Base-by-base conservation (phyloP, 805 yeast species). In the Candida lessepsii region DNA sequence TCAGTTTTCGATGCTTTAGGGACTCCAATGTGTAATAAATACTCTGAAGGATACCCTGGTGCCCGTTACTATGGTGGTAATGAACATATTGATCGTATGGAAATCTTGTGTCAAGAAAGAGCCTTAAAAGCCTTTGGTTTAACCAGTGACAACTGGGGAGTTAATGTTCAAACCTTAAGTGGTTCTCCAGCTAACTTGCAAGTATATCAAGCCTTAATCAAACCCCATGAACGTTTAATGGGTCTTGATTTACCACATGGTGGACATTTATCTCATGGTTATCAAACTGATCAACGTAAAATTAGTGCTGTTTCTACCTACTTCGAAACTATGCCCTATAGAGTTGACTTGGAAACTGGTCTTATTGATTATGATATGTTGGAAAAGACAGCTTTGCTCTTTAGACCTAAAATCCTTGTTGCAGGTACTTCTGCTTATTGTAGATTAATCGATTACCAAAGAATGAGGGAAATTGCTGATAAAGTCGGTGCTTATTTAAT, bases 11-110 rank as follows among this genome's bases (percentile, higher is more conserved):
- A 91, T 61, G 80, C 88, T 36, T 75, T 91, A 57, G 98, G 98
- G 50, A 85, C 96, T 19, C 96, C 87, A 61, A 88, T 91, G 96
- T 90, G 86, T 66, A 91, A 91, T 78, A 91, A 91, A 73, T 91
- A 91, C 71, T 89, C 97, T 9, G 99, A 91, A 69, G 98, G 98
- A 49, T 91, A 91, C 69, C 99, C 99, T 29, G 96, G 96, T 51
- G 96, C 89, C 48, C 81, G 99, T 65, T 91, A 91, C 73, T 91
- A 91, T 63, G 99, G 99, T 65, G 99, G 99, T 64, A 91, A 91
- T 61, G 89, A 91, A 68, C 84, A 80, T 69, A 91, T 91, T 56
- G 99, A 91, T 70, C 76, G 80, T 71, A 88, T 87, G 57, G 99
- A 91, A 73, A 65, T 80, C 10, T 70, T 91, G 44, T 91, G 98